These are phyloP conservation scores for Lepidopterella palustris DNA, from an alignment of 495 filamentous ascomycete genomes.

Conservation along the genomic window DNA sequence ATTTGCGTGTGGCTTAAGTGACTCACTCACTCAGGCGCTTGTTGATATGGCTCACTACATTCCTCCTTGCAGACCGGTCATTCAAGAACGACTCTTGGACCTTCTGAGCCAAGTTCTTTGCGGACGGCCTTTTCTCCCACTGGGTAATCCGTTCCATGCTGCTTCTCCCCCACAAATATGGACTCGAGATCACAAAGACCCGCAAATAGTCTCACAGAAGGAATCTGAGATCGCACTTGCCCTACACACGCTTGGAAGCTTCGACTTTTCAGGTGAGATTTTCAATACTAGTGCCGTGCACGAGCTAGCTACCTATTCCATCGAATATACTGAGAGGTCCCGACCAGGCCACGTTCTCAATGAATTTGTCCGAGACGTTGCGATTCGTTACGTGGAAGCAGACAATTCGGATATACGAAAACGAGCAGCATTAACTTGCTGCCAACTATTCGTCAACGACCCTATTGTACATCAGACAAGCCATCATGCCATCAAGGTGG, in stretches of 20 bases:
- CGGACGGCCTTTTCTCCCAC: conserved; percentile 80
- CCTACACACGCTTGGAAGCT: conserved; percentile 86
- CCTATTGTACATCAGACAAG: conserved; percentile 98
- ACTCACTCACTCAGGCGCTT: conserved; percentile 85
- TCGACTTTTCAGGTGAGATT: conserved; percentile 66
- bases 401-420: conserved; percentile 91
- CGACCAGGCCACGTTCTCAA: conserved; percentile 74
- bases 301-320: conserved; percentile 20
- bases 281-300: conserved; percentile 31
- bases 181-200: conserved; percentile 78
- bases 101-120: conserved; percentile 92
- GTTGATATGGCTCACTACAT: conserved; percentile 99
- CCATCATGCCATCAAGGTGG: conserved; percentile 89
- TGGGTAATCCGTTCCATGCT: conserved; percentile 75
- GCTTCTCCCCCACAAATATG: conserved; percentile 59
- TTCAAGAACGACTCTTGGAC: conserved; percentile 89
- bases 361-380: conserved; percentile 96
- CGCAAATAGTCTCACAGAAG: conserved; percentile 59
- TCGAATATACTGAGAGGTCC: conserved; percentile 16
- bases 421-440: conserved; percentile 92
- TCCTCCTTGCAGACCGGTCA: conserved; percentile 81
- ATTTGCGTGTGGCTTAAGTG: conserved; percentile 89
- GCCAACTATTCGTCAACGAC: conserved; percentile 91
- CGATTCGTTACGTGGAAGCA: conserved; percentile 94
- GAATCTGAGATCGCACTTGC: conserved; percentile 89